Evolutionary conservation across 2,329 filamentous ascomycete species (phyloP).

Genomic region (Aspergillus sp.): DNA sequence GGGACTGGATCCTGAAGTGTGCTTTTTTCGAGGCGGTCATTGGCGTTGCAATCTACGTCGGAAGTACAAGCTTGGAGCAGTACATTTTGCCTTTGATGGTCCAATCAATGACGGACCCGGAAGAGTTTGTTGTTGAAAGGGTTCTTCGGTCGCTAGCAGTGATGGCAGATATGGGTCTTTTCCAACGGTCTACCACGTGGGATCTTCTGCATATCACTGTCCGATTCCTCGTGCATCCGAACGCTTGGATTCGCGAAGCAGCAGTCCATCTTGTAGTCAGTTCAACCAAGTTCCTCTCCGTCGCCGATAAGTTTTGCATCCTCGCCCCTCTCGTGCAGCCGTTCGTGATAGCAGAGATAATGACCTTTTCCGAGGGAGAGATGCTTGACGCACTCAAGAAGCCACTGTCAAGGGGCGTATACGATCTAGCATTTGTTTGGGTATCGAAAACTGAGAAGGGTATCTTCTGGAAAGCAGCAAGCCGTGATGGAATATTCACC

Average conservation of each 20-base stretch:
- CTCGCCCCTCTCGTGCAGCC: constrained; percentile 76
- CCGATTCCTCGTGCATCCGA: constrained; percentile 89
- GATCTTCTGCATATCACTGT: constrained; percentile 81
- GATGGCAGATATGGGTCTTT: constrained; percentile 82
- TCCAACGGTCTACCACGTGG: constrained; percentile 82
- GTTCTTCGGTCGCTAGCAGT: constrained; percentile 84
- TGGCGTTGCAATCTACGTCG: constrained; percentile 86
- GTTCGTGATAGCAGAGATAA: constrained; percentile 74
- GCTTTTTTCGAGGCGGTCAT: constrained; percentile 96
- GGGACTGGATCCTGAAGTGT: constrained; percentile 94
- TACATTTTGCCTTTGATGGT: constrained; percentile 96
- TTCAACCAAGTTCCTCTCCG: constrained; percentile 71
- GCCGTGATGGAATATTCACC: constrained; percentile 69
- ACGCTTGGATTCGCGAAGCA: constrained; percentile 91
- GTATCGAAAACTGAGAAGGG: constrained; percentile 78
- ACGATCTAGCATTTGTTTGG: constrained; percentile 86
- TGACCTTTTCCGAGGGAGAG: constrained; percentile 69
- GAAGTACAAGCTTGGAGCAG: constrained; percentile 84
- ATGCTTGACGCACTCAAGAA: constrained; percentile 81
- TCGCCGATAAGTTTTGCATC: constrained; percentile 81
- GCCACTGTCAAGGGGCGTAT: constrained; percentile 74
- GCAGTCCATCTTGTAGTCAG: constrained; percentile 80
- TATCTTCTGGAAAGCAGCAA: constrained; percentile 80
- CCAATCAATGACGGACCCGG: constrained; percentile 86
- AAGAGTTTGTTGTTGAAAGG: constrained; percentile 91